phyloP scores from a whole-genome alignment of 2,329 filamentous ascomycete genomes.

The Fusarium sp. region DNA sequence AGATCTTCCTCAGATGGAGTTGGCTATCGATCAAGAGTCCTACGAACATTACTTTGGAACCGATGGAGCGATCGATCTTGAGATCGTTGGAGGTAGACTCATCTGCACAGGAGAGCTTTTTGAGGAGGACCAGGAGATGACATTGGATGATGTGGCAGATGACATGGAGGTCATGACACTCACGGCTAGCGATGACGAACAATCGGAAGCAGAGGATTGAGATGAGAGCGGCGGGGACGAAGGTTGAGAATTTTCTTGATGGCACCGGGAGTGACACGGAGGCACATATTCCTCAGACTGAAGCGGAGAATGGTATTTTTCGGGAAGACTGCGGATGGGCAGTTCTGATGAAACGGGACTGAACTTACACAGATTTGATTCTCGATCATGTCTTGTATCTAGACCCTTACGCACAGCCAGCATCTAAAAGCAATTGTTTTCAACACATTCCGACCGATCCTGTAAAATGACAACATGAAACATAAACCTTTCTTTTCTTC shows the following conservation, averaged over 20 bases:
- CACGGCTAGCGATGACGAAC: not conserved
- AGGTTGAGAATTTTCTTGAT: not conserved
- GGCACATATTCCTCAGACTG: not conserved
- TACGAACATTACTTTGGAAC: conserved; percentile 40
- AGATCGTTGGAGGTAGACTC: conserved; percentile 37
- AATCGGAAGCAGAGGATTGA: not conserved
- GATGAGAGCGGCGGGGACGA: not conserved
- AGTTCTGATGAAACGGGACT: conserved; percentile 11
- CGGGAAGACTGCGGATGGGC: conserved; percentile 22
- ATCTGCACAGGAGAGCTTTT: conserved; percentile 30
- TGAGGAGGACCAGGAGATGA: conserved; percentile 13
- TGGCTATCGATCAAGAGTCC: conserved; percentile 42
- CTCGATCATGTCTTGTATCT: not conserved
- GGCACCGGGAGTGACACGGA: too few species aligned
- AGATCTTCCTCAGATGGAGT: conserved; percentile 43
- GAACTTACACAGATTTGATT: not conserved
- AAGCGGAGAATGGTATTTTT: not conserved
- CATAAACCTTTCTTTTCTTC: not conserved
- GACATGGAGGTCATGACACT: not conserved
- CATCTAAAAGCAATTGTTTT: conserved; percentile 6
- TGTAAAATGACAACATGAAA: not conserved
- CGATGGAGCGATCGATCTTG: conserved; percentile 40
- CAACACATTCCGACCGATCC: not conserved
- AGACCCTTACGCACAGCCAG: not conserved
- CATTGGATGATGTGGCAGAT: not conserved